Evolutionary conservation across 2,329 filamentous ascomycete species (phyloP), one percentile per base, ranked within the genome.

Genomic region (Juglanconis juglandina): DNA sequence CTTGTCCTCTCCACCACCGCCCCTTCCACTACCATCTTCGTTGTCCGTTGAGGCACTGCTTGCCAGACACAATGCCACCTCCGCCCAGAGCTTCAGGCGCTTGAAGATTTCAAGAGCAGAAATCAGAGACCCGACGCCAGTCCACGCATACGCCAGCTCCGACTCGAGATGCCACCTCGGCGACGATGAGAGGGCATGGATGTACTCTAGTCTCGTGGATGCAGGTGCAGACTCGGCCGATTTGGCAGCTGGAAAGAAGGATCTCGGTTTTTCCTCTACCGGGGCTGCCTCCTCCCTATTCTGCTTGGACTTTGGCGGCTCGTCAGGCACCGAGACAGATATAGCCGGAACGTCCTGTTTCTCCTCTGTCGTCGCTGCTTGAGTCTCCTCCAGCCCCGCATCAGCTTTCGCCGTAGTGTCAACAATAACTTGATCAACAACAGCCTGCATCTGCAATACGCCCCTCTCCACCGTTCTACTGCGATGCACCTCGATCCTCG

Each of bases 101-200:
- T 96, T 93, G 75, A 98, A 99, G 63, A 99, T 98, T 63, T 97
- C 95, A 1, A 99, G 82, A 0, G 95, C 95, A 0, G 93, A 96
- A 3, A 91, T 83, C 2, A 99, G 78, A 46, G 92, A 96, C 9
- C 95, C 95, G 3, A 97, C 84, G 52, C 86, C 84, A 0, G 93
- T 90, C 95, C 95, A 99, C n/a, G 92, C 87, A 63, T 91, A 87
- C 1, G 95, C 95, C 13, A 99, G 81, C 71, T 99, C 95, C 0
- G 93, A 89, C 71, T 99, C 95, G 1, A 99, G 83, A 68, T 96
- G 92, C 95, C 95, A 99, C 55, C 93, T 80, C 0, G 92, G 91
- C 0, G 94, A 92, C 0, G 93, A 91, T 30, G 86, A 88, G 1
- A 99, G 81, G 13, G 90, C 85, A 75, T 96, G 92, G 50, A 97